Conservation (phyloP, 2,329 filamentous ascomycete species). For the Sporothrix curviconia region DNA sequence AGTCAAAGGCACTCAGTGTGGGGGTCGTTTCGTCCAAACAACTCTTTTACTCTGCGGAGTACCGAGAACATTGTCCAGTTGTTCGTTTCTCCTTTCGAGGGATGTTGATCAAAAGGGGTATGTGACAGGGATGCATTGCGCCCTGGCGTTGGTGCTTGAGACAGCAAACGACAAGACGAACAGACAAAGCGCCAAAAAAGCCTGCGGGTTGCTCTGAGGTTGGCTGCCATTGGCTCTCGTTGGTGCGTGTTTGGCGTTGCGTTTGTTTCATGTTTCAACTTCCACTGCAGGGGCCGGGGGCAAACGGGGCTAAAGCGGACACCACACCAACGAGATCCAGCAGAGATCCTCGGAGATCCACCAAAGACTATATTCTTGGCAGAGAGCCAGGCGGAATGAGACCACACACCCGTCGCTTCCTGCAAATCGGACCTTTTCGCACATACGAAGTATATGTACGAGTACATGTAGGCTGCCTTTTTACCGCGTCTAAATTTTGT, state of each 20-base stretch:
- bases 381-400: neutral
- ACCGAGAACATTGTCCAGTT: too few species aligned
- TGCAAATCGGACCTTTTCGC: neutral
- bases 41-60: too few species aligned
- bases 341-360: neutral
- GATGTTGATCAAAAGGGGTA: neutral
- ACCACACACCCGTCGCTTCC: neutral
- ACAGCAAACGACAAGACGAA: too few species aligned
- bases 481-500: too few species aligned
- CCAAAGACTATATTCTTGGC: too few species aligned
- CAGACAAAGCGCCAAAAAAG: neutral
- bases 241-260: neutral
- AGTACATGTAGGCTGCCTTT: too few species aligned
- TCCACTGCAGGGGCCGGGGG: slow-evolving; percentile 4
- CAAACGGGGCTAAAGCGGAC: neutral
- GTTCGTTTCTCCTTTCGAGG: too few species aligned
- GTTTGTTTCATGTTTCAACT: slow-evolving; percentile 8
- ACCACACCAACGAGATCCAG: neutral
- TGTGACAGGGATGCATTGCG: neutral
- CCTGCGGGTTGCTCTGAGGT: neutral
- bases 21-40: too few species aligned
- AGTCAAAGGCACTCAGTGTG: too few species aligned
- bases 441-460: too few species aligned
- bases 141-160: neutral
- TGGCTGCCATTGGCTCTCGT: neutral